Percentiles rank a stretch among this genome's conserved stretches.
Conservation (phyloP, 306 rosid genomes). For the Dryas drummondii region DNA sequence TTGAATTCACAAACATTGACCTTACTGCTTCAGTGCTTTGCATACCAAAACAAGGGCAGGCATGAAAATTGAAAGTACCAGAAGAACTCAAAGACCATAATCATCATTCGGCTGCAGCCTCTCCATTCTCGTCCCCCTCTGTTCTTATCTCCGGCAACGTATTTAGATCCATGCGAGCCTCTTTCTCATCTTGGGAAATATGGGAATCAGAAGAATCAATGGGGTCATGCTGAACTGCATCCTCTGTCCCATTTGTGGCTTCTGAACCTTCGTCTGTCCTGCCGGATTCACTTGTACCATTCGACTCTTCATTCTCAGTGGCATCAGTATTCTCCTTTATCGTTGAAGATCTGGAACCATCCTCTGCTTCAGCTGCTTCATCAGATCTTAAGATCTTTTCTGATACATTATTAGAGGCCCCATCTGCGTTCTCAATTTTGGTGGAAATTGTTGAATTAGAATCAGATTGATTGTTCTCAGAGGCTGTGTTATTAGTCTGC, state of each 20-base stretch:
- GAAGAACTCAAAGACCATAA: constrained; percentile 15
- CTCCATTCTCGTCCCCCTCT: constrained; percentile 52
- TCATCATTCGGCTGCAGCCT: constrained; percentile 59
- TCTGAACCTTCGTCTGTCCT: constrained; percentile 36
- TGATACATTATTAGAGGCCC: constrained; percentile 26
- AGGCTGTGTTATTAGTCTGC: constrained; percentile 28
- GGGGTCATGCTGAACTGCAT: constrained; percentile 53
- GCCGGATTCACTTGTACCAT: constrained; percentile 28
- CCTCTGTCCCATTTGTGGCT: constrained; percentile 32
- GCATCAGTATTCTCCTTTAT: constrained; percentile 38
- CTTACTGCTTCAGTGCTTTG: constrained; percentile 9
- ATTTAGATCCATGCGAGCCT: constrained; percentile 58
- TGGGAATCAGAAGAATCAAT: constrained; percentile 65
- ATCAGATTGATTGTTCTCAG: constrained; percentile 35
- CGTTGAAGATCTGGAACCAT: constrained; percentile 20
- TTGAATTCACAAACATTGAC: constrained; percentile 26
- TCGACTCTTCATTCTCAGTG: constrained; percentile 40
- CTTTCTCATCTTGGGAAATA: constrained; percentile 39
- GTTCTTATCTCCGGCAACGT: constrained; percentile 63
- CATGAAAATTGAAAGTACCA: constrained; percentile 26
- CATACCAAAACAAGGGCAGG: constrained; percentile 14
- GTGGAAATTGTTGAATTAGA: constrained; percentile 27
- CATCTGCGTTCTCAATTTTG: constrained; percentile 38
- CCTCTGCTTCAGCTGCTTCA: constrained; percentile 39
- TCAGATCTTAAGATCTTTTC: constrained; percentile 26